These are phyloP conservation scores for Inga leiocalycina DNA, from an alignment of 306 rosid genomes.

Conservation along the genomic window DNA sequence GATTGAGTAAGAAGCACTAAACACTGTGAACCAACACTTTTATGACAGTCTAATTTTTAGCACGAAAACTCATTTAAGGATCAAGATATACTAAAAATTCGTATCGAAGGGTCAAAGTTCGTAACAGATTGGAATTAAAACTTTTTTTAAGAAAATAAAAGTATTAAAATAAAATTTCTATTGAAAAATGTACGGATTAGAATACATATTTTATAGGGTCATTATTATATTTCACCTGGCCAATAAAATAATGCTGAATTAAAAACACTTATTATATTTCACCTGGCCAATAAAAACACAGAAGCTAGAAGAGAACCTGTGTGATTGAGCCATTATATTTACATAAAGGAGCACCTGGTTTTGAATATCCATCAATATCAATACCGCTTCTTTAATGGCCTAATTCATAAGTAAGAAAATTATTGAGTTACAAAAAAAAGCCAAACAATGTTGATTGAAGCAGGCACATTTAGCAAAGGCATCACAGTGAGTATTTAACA, in stretches of 20 bases:
- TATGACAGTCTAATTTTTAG: neutral
- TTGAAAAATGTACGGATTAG: neutral
- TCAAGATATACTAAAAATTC: constrained; percentile 16
- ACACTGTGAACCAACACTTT: neutral
- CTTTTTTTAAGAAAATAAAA: neutral
- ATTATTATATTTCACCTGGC: constrained; percentile 64
- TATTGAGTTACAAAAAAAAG: no score
- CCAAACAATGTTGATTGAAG: no score
- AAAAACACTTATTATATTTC: no score
- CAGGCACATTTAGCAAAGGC: no score
- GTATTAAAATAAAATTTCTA: neutral
- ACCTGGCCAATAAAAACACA: no score
- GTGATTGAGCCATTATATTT: no score
- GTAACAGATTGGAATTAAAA: neutral
- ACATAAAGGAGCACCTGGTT: no score
- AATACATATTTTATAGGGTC: constrained; percentile 10
- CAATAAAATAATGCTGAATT: constrained; percentile 39
- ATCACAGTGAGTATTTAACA: no score
- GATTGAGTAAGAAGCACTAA: neutral
- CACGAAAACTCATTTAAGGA: neutral
- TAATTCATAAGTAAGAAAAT: no score
- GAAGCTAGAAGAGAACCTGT: no score
- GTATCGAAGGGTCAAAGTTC: constrained; percentile 14
- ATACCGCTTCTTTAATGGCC: no score
- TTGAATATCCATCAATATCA: no score